Evolutionary conservation across 352 stramenopile species (phyloP), one percentile per base, ranked within the genome.

Genomic region (Phytophthora quininea): DNA sequence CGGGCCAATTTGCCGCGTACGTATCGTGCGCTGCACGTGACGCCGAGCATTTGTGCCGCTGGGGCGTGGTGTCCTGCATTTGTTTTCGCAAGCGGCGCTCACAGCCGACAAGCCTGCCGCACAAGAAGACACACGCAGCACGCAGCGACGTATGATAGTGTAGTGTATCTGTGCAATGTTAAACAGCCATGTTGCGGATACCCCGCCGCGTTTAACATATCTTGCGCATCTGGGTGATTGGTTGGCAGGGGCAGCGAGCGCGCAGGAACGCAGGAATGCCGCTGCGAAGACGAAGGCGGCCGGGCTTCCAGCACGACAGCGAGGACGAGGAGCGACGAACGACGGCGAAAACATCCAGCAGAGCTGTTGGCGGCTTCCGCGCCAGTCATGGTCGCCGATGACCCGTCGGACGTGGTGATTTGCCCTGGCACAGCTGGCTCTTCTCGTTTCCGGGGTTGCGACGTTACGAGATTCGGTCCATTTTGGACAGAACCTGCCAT

Each of bases 361-460:
- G 29, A 27, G 48, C 56, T 65, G 50, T 27, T 27, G 29, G 62
- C 51, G 3, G 38, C 45, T 70, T 64, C 52, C 48, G n/a, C 51
- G 53, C 27, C 50, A 54, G 31, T 35, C 37, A 46, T 30, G 12
- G 71, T 48, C 62, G 65, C 64, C 70, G 61, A 64, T 62, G 62
- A 56, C 51, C 37, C 8, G 40, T 38, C 45, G 47, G 54, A 31
- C 37, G 55, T 45, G 37, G 48, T 69, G 58, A 73, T 69, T 71
- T 73, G 40, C 35, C 12, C 31, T 55, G 46, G 19, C 64, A 76
- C 50, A 70, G 56, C 46, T 63, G 38, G n/a, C 49, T 3, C 35
- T 6, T 15, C 1, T 32, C 9, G 4, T 9, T 29, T 49, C 11
- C 43, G 43, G 29, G 11, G 43, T 27, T 49, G 15, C 14, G 9